Percentiles rank a stretch among this genome's conserved stretches.
Evolutionary conservation across 140 eudicot genomes (phyloP).

Genomic region (Bidens hawaiensis): DNA sequence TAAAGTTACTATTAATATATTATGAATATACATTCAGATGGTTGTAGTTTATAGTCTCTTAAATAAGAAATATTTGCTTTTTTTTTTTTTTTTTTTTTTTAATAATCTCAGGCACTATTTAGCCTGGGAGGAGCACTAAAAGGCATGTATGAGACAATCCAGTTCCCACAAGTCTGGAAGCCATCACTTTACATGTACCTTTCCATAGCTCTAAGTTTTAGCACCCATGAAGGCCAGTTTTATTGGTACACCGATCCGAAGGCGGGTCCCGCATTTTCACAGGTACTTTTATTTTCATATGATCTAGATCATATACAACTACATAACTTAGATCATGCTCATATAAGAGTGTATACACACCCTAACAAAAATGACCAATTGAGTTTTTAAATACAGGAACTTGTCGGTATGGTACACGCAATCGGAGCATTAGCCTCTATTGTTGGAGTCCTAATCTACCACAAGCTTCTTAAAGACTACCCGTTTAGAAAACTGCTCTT

Average conservation of each 20-base stretch:
- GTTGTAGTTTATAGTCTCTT: too few species aligned
- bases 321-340: background rate
- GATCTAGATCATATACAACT: too few species aligned
- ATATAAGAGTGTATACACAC: background rate
- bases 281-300: constrained; percentile 25
- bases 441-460: constrained; percentile 58
- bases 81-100: too few species aligned
- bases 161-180: constrained; percentile 58
- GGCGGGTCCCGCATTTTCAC: constrained; percentile 62
- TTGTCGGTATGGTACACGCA: constrained; percentile 55
- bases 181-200: constrained; percentile 58
- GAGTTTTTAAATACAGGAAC: constrained; percentile 33
- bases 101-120: constrained; percentile 27
- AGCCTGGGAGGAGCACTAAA: constrained; percentile 42
- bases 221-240: constrained; percentile 70
- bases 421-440: constrained; percentile 60
- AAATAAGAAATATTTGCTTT: too few species aligned
- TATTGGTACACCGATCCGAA: constrained; percentile 66
- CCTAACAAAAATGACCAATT: background rate
- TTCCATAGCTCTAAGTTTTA: constrained; percentile 51
- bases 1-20: too few species aligned
- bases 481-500: constrained; percentile 44
- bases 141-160: constrained; percentile 49
- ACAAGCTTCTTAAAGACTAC: constrained; percentile 48
- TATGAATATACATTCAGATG: too few species aligned